Percentiles rank a stretch among this genome's conserved stretches.
These are phyloP conservation scores for Salix udensis DNA, from an alignment of 345 rosid genomes.

Conservation along the genomic window DNA sequence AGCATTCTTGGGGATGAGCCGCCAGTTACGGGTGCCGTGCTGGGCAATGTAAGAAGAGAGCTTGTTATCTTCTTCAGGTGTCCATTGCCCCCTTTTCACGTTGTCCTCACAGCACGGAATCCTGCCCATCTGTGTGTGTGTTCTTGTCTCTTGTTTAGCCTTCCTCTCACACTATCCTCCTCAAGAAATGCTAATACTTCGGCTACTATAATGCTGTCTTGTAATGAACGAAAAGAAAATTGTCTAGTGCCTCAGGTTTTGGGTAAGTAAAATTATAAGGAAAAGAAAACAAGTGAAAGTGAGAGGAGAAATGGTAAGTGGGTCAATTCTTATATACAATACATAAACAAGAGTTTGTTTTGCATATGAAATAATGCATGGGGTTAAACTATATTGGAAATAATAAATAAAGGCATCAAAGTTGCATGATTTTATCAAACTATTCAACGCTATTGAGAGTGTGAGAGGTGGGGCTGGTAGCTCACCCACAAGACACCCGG, in stretches of 20 bases:
- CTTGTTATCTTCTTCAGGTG: slow-evolving; percentile 96
- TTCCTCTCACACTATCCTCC: not conserved
- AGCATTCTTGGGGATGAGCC: slow-evolving; percentile 92
- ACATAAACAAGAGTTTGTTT: not conserved
- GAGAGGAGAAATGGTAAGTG: slow-evolving; percentile 24
- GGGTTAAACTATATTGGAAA: not conserved
- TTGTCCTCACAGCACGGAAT: slow-evolving; percentile 92
- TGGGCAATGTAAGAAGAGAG: slow-evolving; percentile 85
- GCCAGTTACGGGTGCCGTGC: slow-evolving; percentile 94
- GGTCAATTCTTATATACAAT: slow-evolving; percentile 23
- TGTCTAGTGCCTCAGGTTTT: not conserved
- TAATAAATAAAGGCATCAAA: slow-evolving; percentile 36
- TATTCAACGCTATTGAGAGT: slow-evolving; percentile 92
- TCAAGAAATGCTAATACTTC: not conserved
- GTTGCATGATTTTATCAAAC: slow-evolving; percentile 82
- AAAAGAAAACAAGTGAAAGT: slow-evolving; percentile 2
- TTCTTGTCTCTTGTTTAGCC: not conserved
- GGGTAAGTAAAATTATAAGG: not conserved
- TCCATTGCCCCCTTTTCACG: slow-evolving; percentile 97
- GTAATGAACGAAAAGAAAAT: not conserved
- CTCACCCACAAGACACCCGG: slow-evolving; percentile 87
- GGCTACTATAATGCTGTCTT: not conserved
- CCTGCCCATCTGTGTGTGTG: slow-evolving; percentile 56
- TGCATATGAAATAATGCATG: slow-evolving; percentile 5
- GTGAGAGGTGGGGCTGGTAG: slow-evolving; percentile 79